A percentile compares a stretch with the other conserved stretches of the same genome.
Conservation (phyloP, 805 yeast species). For the Priceomyces medius region DNA sequence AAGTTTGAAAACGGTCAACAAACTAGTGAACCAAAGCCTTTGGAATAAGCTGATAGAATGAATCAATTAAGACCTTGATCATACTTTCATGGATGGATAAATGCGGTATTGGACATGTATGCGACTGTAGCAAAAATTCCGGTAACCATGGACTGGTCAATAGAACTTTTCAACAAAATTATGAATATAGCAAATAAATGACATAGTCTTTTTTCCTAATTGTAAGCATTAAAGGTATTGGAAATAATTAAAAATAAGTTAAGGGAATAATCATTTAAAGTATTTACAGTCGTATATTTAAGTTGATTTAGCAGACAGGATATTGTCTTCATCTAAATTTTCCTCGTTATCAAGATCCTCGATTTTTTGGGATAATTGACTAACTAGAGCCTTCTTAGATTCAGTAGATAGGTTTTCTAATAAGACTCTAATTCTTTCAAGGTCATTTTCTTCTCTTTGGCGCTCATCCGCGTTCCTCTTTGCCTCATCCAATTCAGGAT, state of each 20-base stretch:
- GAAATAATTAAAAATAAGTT: background rate
- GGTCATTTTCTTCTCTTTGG: constrained; percentile 14
- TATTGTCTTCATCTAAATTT: constrained; percentile 1
- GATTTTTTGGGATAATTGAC: constrained; percentile 18
- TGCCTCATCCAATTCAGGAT: constrained; percentile 24
- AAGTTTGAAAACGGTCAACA: constrained; percentile 68
- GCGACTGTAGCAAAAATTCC: background rate
- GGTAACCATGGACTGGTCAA: too few relatives aligned
- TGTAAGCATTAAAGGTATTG: background rate
- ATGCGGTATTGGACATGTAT: background rate
- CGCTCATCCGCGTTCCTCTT: constrained; percentile 16
- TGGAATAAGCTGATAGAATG: background rate
- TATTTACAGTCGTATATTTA: background rate
- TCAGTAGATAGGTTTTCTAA: constrained; percentile 39
- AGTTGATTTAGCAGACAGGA: background rate
- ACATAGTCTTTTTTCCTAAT: background rate
- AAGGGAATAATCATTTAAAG: background rate
- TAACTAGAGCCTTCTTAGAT: constrained; percentile 25
- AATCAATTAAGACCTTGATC: background rate
- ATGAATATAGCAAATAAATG: background rate
- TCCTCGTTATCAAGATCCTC: constrained; percentile 8
- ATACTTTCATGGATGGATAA: background rate
- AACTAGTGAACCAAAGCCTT: constrained; percentile 21
- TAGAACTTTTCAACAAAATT: background rate
- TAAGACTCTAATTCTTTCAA: constrained; percentile 28